Conservation (phyloP, 345 rosid species). For the Lenwebbia sp. region DNA sequence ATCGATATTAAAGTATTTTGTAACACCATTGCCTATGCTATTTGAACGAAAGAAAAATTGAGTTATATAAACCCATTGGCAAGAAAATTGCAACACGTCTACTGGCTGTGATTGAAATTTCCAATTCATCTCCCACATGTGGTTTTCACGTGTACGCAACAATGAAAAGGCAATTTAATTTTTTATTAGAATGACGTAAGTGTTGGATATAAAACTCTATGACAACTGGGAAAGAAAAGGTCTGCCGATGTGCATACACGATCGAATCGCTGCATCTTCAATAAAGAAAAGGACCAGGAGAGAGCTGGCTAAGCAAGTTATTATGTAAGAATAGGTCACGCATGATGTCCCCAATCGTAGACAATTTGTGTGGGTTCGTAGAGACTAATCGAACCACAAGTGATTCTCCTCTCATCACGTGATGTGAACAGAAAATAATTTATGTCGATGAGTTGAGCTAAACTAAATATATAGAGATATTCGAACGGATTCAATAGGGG, state of each 20-base stretch:
- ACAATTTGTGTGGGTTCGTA: background rate
- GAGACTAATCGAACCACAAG: background rate
- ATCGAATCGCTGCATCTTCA: conserved; percentile 1
- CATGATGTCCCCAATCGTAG: background rate
- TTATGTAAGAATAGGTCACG: background rate
- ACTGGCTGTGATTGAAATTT: background rate
- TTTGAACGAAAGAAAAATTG: background rate
- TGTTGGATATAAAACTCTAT: background rate
- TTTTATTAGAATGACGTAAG: background rate
- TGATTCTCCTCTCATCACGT: background rate
- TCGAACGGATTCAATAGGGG: background rate
- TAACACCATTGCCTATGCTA: background rate
- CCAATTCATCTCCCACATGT: background rate
- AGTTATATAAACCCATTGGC: background rate
- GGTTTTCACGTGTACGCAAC: background rate
- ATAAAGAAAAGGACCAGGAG: background rate
- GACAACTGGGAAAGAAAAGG: background rate
- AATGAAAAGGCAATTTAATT: background rate
- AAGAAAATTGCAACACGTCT: background rate
- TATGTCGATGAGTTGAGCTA: background rate
- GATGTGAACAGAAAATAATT: background rate
- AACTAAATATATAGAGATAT: background rate
- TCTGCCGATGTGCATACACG: background rate
- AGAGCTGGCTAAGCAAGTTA: background rate
- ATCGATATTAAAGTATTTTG: background rate